A percentile compares a stretch with the other conserved stretches of the same genome.
These are phyloP conservation scores for Scutellaria minor DNA, from an alignment of 257 asterid genomes.

Conservation along the genomic window DNA sequence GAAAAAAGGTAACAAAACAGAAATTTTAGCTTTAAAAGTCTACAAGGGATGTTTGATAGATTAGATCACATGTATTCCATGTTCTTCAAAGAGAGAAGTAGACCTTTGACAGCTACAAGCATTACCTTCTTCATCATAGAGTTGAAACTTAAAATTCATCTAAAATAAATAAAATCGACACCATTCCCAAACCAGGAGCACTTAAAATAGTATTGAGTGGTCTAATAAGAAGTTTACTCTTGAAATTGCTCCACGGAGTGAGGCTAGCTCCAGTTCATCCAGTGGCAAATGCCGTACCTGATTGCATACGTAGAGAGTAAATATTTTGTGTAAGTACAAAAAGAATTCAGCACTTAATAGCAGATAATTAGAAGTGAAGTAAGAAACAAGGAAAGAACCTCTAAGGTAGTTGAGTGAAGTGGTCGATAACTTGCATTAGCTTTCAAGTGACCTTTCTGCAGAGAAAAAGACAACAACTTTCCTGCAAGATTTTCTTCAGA, in stretches of 20 bases:
- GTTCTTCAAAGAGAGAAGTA: constrained; percentile 23
- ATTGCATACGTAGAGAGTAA: constrained; percentile 41
- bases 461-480: constrained; percentile 80
- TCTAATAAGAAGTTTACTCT: constrained; percentile 57
- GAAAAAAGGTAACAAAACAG: constrained; percentile 16
- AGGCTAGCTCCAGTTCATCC: constrained; percentile 98
- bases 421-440: constrained; percentile 84
- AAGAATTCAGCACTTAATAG: constrained; percentile 29
- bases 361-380: constrained; percentile 23
- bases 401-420: constrained; percentile 83
- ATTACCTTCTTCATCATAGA: constrained; percentile 14
- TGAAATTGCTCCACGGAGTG: constrained; percentile 93
- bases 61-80: constrained; percentile 8
- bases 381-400: constrained; percentile 56
- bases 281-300: constrained; percentile 93
- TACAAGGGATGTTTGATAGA: constrained; percentile 16
- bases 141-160: too few relatives aligned
- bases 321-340: constrained; percentile 16
- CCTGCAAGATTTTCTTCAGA: constrained; percentile 82
- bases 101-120: constrained; percentile 22
- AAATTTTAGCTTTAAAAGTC: constrained; percentile 1
- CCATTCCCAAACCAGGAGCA: constrained; percentile 23
- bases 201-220: constrained; percentile 28
- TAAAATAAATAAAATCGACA: not conserved
- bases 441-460: constrained; percentile 97